Evolutionary conservation across 352 stramenopile genomes (phyloP).

Genomic region (Pythium phragmiticola): DNA sequence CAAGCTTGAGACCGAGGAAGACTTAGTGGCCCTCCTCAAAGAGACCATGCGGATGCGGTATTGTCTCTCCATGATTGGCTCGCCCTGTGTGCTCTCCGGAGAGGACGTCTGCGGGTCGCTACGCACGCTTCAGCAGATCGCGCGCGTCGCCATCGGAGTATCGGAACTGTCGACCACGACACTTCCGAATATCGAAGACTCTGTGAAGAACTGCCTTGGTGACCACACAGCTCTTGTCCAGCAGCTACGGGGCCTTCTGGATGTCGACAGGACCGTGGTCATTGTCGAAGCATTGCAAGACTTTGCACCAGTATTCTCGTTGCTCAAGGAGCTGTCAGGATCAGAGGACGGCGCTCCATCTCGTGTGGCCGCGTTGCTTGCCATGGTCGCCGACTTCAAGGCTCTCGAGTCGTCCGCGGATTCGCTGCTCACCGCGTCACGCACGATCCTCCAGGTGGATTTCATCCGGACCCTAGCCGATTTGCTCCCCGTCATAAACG

Average conservation of each 20-base stretch:
- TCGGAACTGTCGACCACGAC: background rate
- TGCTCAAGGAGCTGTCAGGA: constrained; percentile 3
- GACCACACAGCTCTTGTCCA: background rate
- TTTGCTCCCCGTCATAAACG: constrained; percentile 5
- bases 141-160: background rate
- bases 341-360: background rate
- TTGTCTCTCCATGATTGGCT: constrained; percentile 8
- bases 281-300: background rate
- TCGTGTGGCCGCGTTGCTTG: background rate
- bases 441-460: background rate
- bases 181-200: background rate
- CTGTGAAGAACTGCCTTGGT: background rate
- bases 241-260: background rate
- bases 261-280: background rate
- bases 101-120: constrained; percentile 30
- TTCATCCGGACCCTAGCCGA: constrained; percentile 1
- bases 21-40: constrained; percentile 41
- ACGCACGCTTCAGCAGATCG: constrained; percentile 29
- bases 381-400: constrained; percentile 1
- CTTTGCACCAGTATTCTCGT: constrained; percentile 7
- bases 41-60: constrained; percentile 37
- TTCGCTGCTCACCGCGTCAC: background rate
- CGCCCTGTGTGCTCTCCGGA: constrained; percentile 19
- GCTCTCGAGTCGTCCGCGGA: background rate
- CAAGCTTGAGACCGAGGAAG: constrained; percentile 31